Percentiles rank a stretch among this genome's conserved stretches.
Evolutionary conservation across 169 alveolate species (phyloP).

Genomic region (Plasmodium vivax): DNA sequence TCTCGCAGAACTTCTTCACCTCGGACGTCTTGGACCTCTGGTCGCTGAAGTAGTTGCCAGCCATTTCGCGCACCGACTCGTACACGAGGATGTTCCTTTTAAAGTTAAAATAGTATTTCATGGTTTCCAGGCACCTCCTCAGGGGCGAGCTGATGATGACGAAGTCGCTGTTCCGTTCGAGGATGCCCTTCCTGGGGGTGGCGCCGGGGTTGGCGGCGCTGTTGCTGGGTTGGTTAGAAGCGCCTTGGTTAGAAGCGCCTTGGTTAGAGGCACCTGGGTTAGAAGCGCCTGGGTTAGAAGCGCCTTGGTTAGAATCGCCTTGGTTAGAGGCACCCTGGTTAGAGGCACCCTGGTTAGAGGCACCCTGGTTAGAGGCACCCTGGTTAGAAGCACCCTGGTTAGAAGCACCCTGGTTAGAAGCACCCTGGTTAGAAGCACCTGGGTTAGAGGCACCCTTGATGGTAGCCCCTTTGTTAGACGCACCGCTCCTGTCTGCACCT

Average conservation of each 20-base stretch:
- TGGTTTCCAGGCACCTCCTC: slow-evolving; percentile 61
- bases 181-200: neutral
- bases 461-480: too few species aligned
- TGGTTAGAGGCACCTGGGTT: neutral
- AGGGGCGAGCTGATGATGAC: slow-evolving; percentile 52
- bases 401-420: too few species aligned
- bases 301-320: too few species aligned
- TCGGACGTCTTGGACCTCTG: slow-evolving; percentile 65
- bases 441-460: too few species aligned
- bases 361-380: too few species aligned
- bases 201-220: neutral
- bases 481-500: neutral
- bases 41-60: slow-evolving; percentile 45
- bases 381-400: too few species aligned
- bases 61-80: slow-evolving; percentile 55
- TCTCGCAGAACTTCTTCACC: slow-evolving; percentile 28
- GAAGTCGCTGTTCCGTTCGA: slow-evolving; percentile 36
- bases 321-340: too few species aligned
- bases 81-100: slow-evolving; percentile 48
- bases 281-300: neutral
- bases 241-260: neutral
- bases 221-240: too few species aligned
- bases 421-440: too few species aligned
- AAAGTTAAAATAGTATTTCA: slow-evolving; percentile 52
- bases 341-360: too few species aligned